These are phyloP conservation scores for Calophaca sinica DNA, from an alignment of 306 rosid species.

Conservation along the genomic window DNA sequence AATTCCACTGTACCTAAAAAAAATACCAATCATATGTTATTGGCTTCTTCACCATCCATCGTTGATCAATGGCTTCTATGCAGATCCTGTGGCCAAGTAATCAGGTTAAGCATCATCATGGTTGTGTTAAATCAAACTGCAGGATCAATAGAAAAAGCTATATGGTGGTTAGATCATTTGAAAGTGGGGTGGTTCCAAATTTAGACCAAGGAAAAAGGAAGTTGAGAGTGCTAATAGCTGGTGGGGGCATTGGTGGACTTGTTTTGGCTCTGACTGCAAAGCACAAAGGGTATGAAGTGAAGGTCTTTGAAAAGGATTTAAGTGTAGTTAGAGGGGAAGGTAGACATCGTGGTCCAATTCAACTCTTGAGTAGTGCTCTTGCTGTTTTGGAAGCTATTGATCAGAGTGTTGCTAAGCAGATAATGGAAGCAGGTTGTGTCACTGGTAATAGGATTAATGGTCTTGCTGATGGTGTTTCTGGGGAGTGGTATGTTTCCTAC, in stretches of 20 bases:
- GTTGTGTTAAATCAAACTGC: neutral
- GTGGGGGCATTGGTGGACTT: constrained; percentile 59
- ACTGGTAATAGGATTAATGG: constrained; percentile 62
- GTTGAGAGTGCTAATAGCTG: constrained; percentile 50
- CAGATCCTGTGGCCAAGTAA: constrained; percentile 33
- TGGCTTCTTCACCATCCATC: constrained; percentile 14
- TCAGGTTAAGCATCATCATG: constrained; percentile 12
- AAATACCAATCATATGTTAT: neutral
- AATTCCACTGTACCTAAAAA: neutral
- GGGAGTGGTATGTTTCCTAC: constrained; percentile 50
- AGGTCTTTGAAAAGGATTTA: constrained; percentile 56
- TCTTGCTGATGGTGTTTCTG: constrained; percentile 58
- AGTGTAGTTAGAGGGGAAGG: constrained; percentile 62
- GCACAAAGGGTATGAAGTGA: constrained; percentile 49
- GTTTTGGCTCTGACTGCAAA: constrained; percentile 56
- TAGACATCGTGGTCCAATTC: constrained; percentile 58
- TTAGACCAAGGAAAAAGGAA: constrained; percentile 37
- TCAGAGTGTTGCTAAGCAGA: constrained; percentile 44
- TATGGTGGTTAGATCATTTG: constrained; percentile 17
- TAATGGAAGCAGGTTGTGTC: constrained; percentile 55
- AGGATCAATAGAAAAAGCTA: constrained; percentile 15
- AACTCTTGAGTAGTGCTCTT: constrained; percentile 52
- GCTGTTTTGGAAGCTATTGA: constrained; percentile 56
- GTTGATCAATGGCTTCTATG: constrained; percentile 48
- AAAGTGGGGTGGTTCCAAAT: constrained; percentile 32